A percentile compares a stretch with the other conserved stretches of the same genome.
Conservation (phyloP, 2,329 filamentous ascomycete species). For the Diaporthe destruens region DNA sequence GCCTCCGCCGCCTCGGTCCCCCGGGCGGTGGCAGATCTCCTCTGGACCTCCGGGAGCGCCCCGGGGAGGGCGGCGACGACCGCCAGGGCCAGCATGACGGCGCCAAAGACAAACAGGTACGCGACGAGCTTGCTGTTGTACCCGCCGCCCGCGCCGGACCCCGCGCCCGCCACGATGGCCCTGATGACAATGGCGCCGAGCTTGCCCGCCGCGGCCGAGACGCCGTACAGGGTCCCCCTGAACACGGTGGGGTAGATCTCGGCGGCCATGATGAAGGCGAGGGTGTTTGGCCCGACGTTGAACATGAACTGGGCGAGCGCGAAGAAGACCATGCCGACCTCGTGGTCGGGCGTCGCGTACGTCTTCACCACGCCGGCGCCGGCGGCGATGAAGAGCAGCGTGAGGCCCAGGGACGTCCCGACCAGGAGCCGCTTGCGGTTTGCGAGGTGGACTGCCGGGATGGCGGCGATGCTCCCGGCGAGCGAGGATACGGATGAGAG, state of each 20-base stretch:
- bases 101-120: constrained; percentile 20
- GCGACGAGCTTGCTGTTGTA: neutral
- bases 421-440: constrained; percentile 41
- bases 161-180: constrained; percentile 27
- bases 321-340: constrained; percentile 43
- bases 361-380: constrained; percentile 43
- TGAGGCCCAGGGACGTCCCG: constrained; percentile 36
- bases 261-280: constrained; percentile 49
- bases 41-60: constrained; percentile 35
- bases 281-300: constrained; percentile 49
- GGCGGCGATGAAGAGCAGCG: constrained; percentile 42
- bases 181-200: constrained; percentile 47
- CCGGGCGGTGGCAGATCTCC: neutral
- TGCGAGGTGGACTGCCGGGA: constrained; percentile 41
- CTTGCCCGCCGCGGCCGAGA: constrained; percentile 50
- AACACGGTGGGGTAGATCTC: constrained; percentile 50
- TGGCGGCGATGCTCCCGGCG: constrained; percentile 41
- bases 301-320: constrained; percentile 47
- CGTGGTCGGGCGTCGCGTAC: constrained; percentile 38
- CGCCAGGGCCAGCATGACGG: constrained; percentile 21
- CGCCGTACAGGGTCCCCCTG: constrained; percentile 50
- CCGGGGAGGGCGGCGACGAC: constrained; percentile 14
- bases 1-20: no score
- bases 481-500: constrained; percentile 42
- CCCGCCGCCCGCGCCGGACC: neutral